Conservation (phyloP, 805 yeast genomes). For the Suhomyces sp. region DNA sequence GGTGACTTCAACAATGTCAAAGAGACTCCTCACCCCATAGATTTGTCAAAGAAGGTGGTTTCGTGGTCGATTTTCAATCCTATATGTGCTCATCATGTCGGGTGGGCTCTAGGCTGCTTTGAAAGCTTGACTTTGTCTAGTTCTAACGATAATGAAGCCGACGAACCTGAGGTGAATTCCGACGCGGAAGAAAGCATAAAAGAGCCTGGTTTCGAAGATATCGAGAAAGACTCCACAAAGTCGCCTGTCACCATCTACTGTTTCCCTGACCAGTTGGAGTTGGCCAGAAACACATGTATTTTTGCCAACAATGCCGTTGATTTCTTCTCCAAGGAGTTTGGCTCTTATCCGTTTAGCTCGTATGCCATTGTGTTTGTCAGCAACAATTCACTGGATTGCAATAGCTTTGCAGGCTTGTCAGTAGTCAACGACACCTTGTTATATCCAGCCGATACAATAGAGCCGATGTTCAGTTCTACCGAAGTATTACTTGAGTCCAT, state of each 20-base stretch:
- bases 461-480: slow-evolving; percentile 70
- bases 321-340: slow-evolving; percentile 80
- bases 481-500: slow-evolving; percentile 66
- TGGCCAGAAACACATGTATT: slow-evolving; percentile 68
- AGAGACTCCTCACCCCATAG: slow-evolving; percentile 73
- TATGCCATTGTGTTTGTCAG: slow-evolving; percentile 74
- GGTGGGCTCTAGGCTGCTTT: slow-evolving; percentile 93
- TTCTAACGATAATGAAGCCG: slow-evolving; percentile 25
- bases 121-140: slow-evolving; percentile 54
- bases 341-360: slow-evolving; percentile 87
- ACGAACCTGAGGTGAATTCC: slow-evolving; percentile 30
- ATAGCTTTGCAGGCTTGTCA: slow-evolving; percentile 73
- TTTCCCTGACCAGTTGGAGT: slow-evolving; percentile 53
- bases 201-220: slow-evolving; percentile 17
- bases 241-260: slow-evolving; percentile 56
- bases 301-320: slow-evolving; percentile 78
- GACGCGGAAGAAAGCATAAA: slow-evolving; percentile 6
- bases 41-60: slow-evolving; percentile 69
- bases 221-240: slow-evolving; percentile 29
- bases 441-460: slow-evolving; percentile 72
- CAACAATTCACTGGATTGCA: slow-evolving; percentile 45
- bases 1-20: slow-evolving; percentile 66
- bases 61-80: slow-evolving; percentile 77
- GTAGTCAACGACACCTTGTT: slow-evolving; percentile 58
- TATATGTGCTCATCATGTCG: slow-evolving; percentile 89